phyloP scores from a whole-genome alignment of 306 rosid species.

The Glycyrrhiza uralensis region DNA sequence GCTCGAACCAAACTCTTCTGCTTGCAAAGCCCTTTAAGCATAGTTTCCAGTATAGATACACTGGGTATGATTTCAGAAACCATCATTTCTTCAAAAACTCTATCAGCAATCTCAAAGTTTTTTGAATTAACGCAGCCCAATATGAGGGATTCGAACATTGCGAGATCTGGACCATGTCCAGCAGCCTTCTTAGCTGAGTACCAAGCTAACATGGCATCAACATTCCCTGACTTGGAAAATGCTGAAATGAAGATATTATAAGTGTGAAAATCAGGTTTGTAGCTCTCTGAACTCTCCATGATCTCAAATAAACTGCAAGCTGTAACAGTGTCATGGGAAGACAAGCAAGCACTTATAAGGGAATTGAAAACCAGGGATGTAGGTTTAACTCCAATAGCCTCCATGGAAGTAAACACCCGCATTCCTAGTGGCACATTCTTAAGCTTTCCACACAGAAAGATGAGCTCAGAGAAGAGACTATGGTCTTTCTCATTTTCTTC shows the following conservation, averaged over 20 bases:
- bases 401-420: conserved; percentile 57
- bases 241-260: conserved; percentile 44
- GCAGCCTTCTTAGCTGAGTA: conserved; percentile 49
- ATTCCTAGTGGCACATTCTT: conserved; percentile 49
- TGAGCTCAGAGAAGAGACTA: conserved; percentile 46
- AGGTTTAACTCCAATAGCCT: conserved; percentile 58
- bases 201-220: conserved; percentile 61
- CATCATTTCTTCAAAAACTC: conserved; percentile 47
- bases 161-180: conserved; percentile 41
- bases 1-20: conserved; percentile 35
- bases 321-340: conserved; percentile 42
- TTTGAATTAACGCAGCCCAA: conserved; percentile 45
- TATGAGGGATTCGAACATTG: conserved; percentile 50
- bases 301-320: conserved; percentile 64
- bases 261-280: conserved; percentile 50
- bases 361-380: conserved; percentile 53
- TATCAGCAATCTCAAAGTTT: conserved; percentile 39
- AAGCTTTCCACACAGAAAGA: conserved; percentile 50
- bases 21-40: conserved; percentile 55
- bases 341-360: conserved; percentile 55
- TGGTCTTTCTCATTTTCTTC: conserved; percentile 42
- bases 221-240: conserved; percentile 46
- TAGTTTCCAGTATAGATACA: conserved; percentile 38
- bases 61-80: conserved; percentile 44
- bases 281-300: conserved; percentile 57